Evolutionary conservation across 148 eudicot species (phyloP), one percentile per base, ranked within the genome.

Genomic region (Simmondsia chinensis): DNA sequence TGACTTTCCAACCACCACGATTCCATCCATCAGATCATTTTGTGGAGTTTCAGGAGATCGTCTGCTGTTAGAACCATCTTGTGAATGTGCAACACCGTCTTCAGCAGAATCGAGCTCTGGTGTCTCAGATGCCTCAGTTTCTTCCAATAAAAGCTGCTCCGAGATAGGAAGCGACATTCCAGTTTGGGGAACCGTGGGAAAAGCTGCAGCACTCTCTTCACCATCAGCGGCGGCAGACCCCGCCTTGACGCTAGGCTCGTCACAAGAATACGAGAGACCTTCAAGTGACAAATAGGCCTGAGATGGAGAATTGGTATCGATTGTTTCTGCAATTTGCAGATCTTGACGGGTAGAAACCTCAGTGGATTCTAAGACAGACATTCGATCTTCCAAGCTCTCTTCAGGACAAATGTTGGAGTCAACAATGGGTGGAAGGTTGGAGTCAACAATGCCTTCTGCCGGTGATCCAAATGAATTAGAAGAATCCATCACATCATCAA

Each of bases 221-320:
- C 38, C 34, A 26, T 56, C 48, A 55, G 27, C 49, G 27, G 29
- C 12, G 18, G 19, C 19, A 16, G 30, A 38, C 24, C 27, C 61
- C 40, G 25, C 47, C 26, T 54, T 36, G 29, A 28, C 28, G 38
- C 35, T 50, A 43, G 63, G 30, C 51, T 61, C 41, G 42, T 44
- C 54, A 24, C 42, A 23, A 16, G 41, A 56, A 48, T 40, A 16
- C 16, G 59, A 55, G 36, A 19, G 47, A 36, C 33, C 33, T 24
- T 4, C 48, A 9, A 58, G 69, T 13, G 39, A 50, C 29, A 43
- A 33, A 52, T 67, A 67, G 40, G 34, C 44, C 19, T 34, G 30
- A 59, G 24, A 46, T 4, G 61, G 11, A 7, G 26, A 32, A 59
- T 15, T 34, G 63, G 48, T 44, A 68, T 48, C 38, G 26, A 31